Evolutionary conservation across 371 early-diverging fungal genomes (phyloP), one percentile per base, ranked within the genome.

Genomic region (Mortierella sp.): DNA sequence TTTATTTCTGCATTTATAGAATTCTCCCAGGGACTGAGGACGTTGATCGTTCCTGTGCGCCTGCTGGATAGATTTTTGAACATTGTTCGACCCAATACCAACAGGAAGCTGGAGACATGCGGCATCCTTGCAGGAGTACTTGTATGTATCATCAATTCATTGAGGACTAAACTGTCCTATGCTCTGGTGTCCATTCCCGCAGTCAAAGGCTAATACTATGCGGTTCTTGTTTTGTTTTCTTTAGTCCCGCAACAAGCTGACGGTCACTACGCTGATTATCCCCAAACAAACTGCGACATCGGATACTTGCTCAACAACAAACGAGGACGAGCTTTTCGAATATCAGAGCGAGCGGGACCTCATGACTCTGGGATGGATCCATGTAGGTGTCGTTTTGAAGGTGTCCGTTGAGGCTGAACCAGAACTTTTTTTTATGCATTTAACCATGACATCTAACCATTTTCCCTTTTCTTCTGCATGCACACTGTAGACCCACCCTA

Each of bases 331-430:
- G 45, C 69, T 97, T 11, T 93, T 95, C 86, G 93, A 92, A 44
- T 92, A 90, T 73, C 93, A 94, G 71, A 93, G 92, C 67, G 86
- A 91, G 34, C 80, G 92, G 44, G 94, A 96, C n/a, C 79, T 97
- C 58, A 86, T 97, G 41, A 95, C 96, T 1, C 85, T 97, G 45
- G 98, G 98, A 19, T 97, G 98, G 98, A 95, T 96, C 65, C 96
- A 96, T 86, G 94, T 92, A 89, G 82, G 86, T 79, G 63, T 61
- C 26, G 24, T 72, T 45, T n/a, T 16, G n/a, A n/a, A n/a, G n/a
- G n/a, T n/a, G n/a, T n/a, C n/a, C n/a, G n/a, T n/a, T n/a, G n/a
- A n/a, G n/a, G n/a, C n/a, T n/a, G n/a, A n/a, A n/a, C n/a, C n/a
- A n/a, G n/a, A n/a, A n/a, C n/a, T n/a, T n/a, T n/a, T n/a, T n/a